Conservation (phyloP, 2,329 filamentous ascomycete species). For the Blastomyces parvus region DNA sequence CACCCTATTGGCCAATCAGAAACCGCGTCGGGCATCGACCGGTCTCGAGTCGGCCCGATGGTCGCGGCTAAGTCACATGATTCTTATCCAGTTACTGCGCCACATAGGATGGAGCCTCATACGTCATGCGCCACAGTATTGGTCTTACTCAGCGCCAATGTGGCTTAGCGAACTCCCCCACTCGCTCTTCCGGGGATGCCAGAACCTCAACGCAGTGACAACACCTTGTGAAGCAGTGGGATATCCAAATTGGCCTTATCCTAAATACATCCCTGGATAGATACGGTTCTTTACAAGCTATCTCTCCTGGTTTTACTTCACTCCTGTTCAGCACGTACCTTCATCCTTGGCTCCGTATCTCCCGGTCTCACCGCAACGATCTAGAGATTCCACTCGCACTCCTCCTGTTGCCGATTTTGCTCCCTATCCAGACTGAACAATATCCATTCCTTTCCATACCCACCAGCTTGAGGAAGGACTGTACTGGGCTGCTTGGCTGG, state of each 20-base stretch:
- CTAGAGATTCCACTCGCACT: background rate
- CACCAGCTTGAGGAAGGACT: background rate
- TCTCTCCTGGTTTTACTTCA: background rate
- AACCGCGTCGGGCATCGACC: background rate
- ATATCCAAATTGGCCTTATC: background rate
- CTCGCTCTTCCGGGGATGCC: background rate
- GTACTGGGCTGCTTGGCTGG: background rate
- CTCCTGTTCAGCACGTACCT: background rate
- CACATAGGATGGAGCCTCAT: background rate
- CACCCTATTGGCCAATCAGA: slow-evolving; percentile 4
- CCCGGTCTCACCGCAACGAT: background rate
- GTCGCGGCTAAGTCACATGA: too few relatives aligned
- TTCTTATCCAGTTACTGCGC: background rate
- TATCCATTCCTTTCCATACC: background rate
- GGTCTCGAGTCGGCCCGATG: too few relatives aligned
- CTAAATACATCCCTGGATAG: too few relatives aligned
- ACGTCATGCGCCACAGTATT: background rate
- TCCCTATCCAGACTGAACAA: background rate
- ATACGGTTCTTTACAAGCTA: background rate
- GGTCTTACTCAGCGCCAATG: background rate
- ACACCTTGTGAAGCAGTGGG: background rate
- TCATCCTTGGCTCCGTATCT: background rate
- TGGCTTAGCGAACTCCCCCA: background rate
- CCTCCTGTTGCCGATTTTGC: background rate
- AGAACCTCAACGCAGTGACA: background rate